Base-by-base conservation (phyloP, 2,329 filamentous ascomycete genomes). In the Ceratocystis huliohia region DNA sequence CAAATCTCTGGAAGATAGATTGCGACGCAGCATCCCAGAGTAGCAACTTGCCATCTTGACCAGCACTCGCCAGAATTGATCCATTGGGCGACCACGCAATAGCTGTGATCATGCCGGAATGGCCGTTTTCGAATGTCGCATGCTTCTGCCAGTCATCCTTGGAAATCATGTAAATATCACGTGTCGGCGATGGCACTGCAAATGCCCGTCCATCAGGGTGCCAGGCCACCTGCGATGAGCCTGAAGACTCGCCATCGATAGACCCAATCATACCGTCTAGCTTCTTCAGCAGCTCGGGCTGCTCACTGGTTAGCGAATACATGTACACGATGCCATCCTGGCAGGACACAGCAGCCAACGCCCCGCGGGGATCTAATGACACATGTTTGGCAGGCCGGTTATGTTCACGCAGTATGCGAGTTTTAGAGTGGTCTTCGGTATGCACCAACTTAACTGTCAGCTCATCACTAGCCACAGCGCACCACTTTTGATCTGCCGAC, bases 381-480 rank as follows among this genome's bases (percentile, higher is more conserved):
- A 97, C 81, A 73, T 97, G 91, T 74, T 96, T 96, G n/a, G 88
- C 86, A n/a, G 91, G 86, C 72, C 89, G 89, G 56, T 82, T 81
- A 74, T 96, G 93, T 64, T 96, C 91, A 69, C 89, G 85, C 7
- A 99, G 81, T 70, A 88, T 87, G 71, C 88, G 85, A 63, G 96
- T 83, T 70, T 85, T 82, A 25, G 81, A 86, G 74, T 88, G 92
- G 73, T 97, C 89, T 61, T 86, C 80, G 41, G 88, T 88, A 72
- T 88, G 88, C 69, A 99, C 90, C 25, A 99, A 78, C 74, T 96
- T 96, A 70, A 97, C 90, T 1, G 87, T 88, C 67, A 96, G 80
- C 75, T 99, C 94, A 74, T 97, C 95, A 80, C 92, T 96, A n/a
- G 92, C 91, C 30, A 97, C 91, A 37, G 94, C 94, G 70, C 88